Conservation (phyloP, 1,284 basidiomycete species). For the Microstroma glucosiphilum region DNA sequence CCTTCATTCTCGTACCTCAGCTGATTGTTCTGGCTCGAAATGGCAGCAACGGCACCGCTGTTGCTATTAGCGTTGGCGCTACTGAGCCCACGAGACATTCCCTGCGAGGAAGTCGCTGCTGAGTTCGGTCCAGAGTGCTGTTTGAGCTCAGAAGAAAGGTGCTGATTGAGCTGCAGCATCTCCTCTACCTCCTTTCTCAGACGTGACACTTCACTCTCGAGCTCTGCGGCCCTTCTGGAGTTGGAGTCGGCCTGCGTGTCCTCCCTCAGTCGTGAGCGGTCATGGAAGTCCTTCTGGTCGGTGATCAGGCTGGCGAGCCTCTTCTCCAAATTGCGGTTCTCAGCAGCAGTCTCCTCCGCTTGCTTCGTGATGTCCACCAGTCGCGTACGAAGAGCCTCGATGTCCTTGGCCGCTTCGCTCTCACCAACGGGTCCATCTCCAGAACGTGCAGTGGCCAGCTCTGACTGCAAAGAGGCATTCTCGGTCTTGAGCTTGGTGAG, state of each 20-base stretch:
- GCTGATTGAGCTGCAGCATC: conserved; percentile 32
- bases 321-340: conserved; percentile 42
- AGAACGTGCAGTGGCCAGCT: conserved; percentile 12
- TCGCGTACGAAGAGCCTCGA: conserved; percentile 36
- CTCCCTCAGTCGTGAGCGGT: conserved; percentile 11
- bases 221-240: conserved; percentile 23
- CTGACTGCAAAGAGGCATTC: conserved; percentile 42
- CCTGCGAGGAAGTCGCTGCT: not conserved
- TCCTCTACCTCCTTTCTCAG: conserved; percentile 29
- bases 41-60: not conserved
- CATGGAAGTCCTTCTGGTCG: conserved; percentile 27
- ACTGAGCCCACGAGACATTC: not conserved
- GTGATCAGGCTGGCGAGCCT: conserved; percentile 25
- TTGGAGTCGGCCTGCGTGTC: conserved; percentile 14
- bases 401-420: conserved; percentile 33
- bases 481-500: conserved; percentile 47
- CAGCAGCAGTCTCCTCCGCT: conserved; percentile 36
- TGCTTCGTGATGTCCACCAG: conserved; percentile 35
- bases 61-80: conserved; percentile 12
- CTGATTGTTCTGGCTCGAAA: conserved; percentile 31
- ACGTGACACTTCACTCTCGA: conserved; percentile 29
- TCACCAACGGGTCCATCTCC: conserved; percentile 20
- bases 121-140: conserved; percentile 1
- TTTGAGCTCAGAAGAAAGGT: conserved; percentile 25
- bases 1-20: conserved; percentile 31